Conservation (phyloP, 768 basidiomycete genomes). For the Paxillus involutus region DNA sequence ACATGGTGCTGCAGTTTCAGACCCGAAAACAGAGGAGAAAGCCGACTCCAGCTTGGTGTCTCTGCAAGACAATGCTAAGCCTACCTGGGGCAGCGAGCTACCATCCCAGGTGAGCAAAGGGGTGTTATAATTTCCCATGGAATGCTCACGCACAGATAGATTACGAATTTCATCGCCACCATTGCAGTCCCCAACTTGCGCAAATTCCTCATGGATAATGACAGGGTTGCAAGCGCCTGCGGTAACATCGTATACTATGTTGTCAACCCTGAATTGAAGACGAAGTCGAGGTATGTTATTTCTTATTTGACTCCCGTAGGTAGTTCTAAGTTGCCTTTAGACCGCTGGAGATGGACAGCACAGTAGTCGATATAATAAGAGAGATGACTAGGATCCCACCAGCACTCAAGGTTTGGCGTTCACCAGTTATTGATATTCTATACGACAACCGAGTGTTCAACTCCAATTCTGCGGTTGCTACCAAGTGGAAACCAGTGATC, state of each 20-base stretch:
- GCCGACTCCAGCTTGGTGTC: slow-evolving; percentile 43
- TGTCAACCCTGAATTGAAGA: slow-evolving; percentile 76
- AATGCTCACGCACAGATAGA: slow-evolving; percentile 40
- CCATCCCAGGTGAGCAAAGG: slow-evolving; percentile 24
- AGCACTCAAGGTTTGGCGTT: slow-evolving; percentile 82
- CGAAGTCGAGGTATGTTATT: slow-evolving; percentile 60
- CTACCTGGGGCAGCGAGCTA: slow-evolving; percentile 27
- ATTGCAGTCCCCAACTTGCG: slow-evolving; percentile 73
- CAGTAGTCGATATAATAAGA: slow-evolving; percentile 63
- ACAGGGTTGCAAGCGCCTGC: slow-evolving; percentile 78
- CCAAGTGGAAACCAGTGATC: slow-evolving; percentile 75
- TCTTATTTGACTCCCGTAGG: background rate
- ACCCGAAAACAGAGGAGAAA: slow-evolving; percentile 64
- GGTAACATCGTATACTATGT: slow-evolving; percentile 85
- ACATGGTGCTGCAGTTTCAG: slow-evolving; percentile 23
- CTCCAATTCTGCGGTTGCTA: slow-evolving; percentile 53
- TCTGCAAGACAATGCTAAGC: slow-evolving; percentile 31
- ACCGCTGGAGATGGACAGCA: slow-evolving; percentile 76
- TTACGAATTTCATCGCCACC: slow-evolving; percentile 68
- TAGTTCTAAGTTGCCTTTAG: slow-evolving; percentile 33
- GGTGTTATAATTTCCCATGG: slow-evolving; percentile 15
- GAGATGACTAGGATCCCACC: slow-evolving; percentile 80
- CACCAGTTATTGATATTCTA: slow-evolving; percentile 76
- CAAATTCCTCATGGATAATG: slow-evolving; percentile 78
- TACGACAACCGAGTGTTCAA: slow-evolving; percentile 89